Base-by-base conservation (phyloP, 2,329 filamentous ascomycete species). In the Colletotrichum euphorbiae region DNA sequence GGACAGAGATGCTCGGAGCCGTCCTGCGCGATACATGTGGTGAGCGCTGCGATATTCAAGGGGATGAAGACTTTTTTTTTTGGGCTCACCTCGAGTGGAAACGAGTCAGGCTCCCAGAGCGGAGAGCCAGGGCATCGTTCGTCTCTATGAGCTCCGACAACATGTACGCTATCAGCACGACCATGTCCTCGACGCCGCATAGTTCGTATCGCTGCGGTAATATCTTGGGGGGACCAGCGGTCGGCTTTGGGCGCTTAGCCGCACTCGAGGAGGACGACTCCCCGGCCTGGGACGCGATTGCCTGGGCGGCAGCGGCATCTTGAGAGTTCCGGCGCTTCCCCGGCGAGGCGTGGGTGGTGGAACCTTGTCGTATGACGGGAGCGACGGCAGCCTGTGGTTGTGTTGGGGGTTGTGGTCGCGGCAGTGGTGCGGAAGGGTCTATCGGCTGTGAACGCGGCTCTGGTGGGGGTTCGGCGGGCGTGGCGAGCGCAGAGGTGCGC, bases 141-240 rank as follows among this genome's bases (percentile, higher is more conserved):
- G 95, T 93, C 70, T 93, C 90, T 72, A 99, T 97, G 54, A 99
- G 84, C 80, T 99, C 96, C 79, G 94, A 91, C 54, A 99, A 86
- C 96, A 99, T 98, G 75, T 97, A 93, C 51, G 94, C 90, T 72
- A 99, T 96, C 69, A 99, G 83, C 46, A 95, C 85, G 31, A 97
- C 96, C 76, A 99, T 88, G 77, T 98, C 94, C 74, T 94, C 92
- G 8, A 93, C 88, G 43, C 91, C 85, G 77, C 93, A 97, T 11
- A 89, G 82, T 78, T 97, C 93, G 78, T 99, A 99, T 74, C 86
- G 85, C 68, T 86, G 79, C 1, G 96, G 92, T 76, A 96, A 75
- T 8, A 85, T 73, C 75, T 89, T 91, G 45, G 85, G 81, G 7
- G 85, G 82, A 6, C 78, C 79, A 13, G 80, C 78, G 50, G 85